phyloP scores from a whole-genome alignment of 2,329 filamentous ascomycete species.

The Zasmidium cellare region DNA sequence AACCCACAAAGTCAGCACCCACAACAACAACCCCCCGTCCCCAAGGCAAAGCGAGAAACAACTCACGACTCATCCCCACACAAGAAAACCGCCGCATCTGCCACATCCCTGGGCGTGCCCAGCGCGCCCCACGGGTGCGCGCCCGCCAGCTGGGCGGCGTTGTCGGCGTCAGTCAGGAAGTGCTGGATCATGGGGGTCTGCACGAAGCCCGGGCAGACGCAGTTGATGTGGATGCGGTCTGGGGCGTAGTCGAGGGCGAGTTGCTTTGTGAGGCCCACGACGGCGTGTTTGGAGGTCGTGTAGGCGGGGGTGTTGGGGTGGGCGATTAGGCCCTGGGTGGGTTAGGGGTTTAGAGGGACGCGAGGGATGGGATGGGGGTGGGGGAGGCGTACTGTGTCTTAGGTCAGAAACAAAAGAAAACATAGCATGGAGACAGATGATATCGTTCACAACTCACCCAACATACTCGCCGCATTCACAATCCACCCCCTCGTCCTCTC shows the following conservation, averaged over 20 bases:
- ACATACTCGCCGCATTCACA: slow-evolving; percentile 50
- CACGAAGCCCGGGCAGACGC: slow-evolving; percentile 19
- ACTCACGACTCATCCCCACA: slow-evolving; percentile 10
- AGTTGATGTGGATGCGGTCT: slow-evolving; percentile 26
- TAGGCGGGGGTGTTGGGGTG: slow-evolving; percentile 9
- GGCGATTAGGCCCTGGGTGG: slow-evolving; percentile 2
- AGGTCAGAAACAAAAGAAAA: no score
- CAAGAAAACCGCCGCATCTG: slow-evolving; percentile 8
- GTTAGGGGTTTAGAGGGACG: no score
- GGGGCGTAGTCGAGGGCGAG: slow-evolving; percentile 40
- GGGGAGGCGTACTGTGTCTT: no score
- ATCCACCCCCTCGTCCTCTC: slow-evolving; percentile 49
- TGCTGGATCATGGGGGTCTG: slow-evolving; percentile 17
- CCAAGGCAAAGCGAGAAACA: neutral
- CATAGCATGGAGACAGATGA: neutral
- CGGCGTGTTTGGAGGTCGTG: slow-evolving; percentile 24
- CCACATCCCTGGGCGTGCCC: slow-evolving; percentile 6
- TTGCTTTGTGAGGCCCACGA: slow-evolving; percentile 29
- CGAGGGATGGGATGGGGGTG: no score
- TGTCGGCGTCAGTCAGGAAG: neutral
- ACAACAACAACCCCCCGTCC: neutral
- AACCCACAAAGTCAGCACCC: neutral
- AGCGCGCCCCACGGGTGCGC: slow-evolving; percentile 5
- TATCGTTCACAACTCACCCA: slow-evolving; percentile 27
- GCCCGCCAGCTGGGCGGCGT: neutral